Evolutionary conservation across 176 grass and related monocot species (phyloP).

Genomic region (Echinochloa phyllopogon): DNA sequence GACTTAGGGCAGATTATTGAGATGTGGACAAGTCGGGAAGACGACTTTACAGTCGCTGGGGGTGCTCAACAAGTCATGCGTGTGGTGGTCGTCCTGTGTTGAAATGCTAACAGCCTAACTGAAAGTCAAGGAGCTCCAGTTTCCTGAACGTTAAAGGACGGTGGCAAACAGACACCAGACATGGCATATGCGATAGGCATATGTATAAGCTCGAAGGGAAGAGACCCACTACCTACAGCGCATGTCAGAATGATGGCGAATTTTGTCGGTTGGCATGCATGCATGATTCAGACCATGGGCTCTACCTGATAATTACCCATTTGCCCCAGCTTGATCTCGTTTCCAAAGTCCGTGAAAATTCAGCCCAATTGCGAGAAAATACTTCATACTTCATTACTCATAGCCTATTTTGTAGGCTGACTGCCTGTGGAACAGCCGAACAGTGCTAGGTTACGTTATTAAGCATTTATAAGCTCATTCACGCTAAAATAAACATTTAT

Average conservation of each 20-base stretch:
- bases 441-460: too few relatives aligned
- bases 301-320: not conserved
- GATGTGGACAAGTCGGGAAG: slow-evolving; percentile 11
- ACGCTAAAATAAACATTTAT: too few relatives aligned
- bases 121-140: slow-evolving; percentile 21
- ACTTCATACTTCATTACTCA: not conserved
- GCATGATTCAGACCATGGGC: not conserved
- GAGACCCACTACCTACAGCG: not conserved
- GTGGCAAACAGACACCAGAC: not conserved
- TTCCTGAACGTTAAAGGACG: not conserved
- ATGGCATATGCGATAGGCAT: not conserved
- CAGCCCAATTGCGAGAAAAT: not conserved
- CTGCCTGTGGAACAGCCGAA: too few relatives aligned
- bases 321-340: not conserved
- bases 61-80: not conserved
- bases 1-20: slow-evolving; percentile 43
- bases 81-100: not conserved
- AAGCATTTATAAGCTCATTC: too few relatives aligned
- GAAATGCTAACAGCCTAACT: slow-evolving; percentile 32
- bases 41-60: slow-evolving; percentile 20
- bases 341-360: not conserved
- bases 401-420: not conserved
- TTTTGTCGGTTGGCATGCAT: not conserved
- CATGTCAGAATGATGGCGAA: not conserved
- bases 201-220: not conserved